Percentiles rank a stretch among this genome's conserved stretches.
phyloP scores from a whole-genome alignment of 2,329 filamentous ascomycete genomes.

The Microcera coccophila region DNA sequence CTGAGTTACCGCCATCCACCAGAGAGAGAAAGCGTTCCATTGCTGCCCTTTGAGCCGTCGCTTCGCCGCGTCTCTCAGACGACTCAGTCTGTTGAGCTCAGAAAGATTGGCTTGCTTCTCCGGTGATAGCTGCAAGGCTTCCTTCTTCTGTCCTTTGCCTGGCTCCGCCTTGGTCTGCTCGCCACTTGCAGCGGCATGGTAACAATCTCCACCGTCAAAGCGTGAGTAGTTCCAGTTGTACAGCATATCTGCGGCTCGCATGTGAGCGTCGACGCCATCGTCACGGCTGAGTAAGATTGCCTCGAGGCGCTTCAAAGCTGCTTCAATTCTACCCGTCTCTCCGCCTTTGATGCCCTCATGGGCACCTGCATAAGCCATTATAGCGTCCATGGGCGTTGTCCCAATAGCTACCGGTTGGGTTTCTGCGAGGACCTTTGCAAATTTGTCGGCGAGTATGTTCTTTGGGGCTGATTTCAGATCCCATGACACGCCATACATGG shows the following conservation, averaged over 20 bases:
- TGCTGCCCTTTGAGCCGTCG: constrained; percentile 21
- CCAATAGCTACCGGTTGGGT: constrained; percentile 31
- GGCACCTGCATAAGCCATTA: constrained; percentile 30
- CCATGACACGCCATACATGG: constrained; percentile 38
- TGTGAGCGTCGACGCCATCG: constrained; percentile 31
- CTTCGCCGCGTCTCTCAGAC: constrained; percentile 19
- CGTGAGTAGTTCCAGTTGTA: constrained; percentile 31
- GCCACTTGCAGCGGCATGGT: constrained; percentile 20
- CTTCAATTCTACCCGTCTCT: too few relatives aligned
- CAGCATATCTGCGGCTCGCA: constrained; percentile 27
- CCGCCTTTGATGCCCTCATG: constrained; percentile 14
- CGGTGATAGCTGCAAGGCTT: constrained; percentile 20
- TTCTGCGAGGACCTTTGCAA: constrained; percentile 13
- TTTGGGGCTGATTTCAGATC: constrained; percentile 25
- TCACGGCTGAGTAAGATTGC: constrained; percentile 27
- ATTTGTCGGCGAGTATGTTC: constrained; percentile 30
- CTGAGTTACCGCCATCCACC: constrained; percentile 41
- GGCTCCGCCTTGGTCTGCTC: constrained; percentile 1
- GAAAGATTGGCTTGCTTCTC: constrained; percentile 17
- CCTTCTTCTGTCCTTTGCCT: neutral
- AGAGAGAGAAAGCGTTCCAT: constrained; percentile 41
- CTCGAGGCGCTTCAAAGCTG: too few relatives aligned
- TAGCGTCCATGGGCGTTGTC: constrained; percentile 37
- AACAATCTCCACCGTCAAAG: constrained; percentile 25
- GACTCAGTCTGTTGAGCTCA: too few relatives aligned